Evolutionary conservation across 1,139 yeast species (phyloP).

Genomic region (Candida tropicalis): DNA sequence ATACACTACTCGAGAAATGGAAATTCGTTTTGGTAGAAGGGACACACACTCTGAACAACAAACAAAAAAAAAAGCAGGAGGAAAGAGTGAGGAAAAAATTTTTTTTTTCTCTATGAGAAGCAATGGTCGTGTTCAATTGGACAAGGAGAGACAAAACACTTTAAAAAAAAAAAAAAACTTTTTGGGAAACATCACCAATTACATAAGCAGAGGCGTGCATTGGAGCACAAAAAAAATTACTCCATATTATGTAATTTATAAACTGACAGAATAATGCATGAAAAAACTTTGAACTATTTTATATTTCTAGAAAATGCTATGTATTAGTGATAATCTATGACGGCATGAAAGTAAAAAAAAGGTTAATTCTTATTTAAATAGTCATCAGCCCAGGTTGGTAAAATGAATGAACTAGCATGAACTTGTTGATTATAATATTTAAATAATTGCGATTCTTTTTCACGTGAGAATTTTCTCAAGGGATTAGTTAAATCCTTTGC

Average conservation of each 20-base stretch:
- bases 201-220: neutral
- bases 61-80: neutral
- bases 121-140: constrained; percentile 1
- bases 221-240: no score
- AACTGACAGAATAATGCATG: no score
- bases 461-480: constrained; percentile 42
- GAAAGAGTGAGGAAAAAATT: neutral
- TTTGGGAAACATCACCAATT: no score
- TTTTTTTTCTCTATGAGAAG: constrained; percentile 2
- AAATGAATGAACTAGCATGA: constrained; percentile 78
- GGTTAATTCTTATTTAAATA: constrained; percentile 13
- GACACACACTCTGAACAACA: constrained; percentile 11
- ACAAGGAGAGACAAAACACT: neutral
- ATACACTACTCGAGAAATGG: constrained; percentile 13
- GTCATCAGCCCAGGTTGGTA: constrained; percentile 83
- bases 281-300: no score
- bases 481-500: constrained; percentile 57
- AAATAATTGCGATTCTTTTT: constrained; percentile 55
- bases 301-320: no score
- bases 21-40: constrained; percentile 12
- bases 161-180: neutral
- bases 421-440: constrained; percentile 73
- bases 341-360: neutral
- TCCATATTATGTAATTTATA: no score
- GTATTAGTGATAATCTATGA: no score